Evolutionary conservation across 257 asterid species (phyloP), one percentile per base, ranked within the genome.

Genomic region (Dorcoceras hygrometricum): DNA sequence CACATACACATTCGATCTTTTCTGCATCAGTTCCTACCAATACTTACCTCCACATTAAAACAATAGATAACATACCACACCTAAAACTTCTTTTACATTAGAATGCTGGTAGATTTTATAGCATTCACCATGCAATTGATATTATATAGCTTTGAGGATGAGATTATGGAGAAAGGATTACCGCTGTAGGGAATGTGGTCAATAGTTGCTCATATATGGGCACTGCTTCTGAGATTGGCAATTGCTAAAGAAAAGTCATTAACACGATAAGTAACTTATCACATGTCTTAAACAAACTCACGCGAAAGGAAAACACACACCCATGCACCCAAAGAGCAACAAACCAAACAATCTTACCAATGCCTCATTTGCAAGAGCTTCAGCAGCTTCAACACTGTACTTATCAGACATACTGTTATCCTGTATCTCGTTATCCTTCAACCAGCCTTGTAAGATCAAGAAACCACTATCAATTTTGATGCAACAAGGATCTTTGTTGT

Each of bases 171-270:
- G 53, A 59, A 67, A 23, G 32, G 63, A 51, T 76, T 70, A 93
- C 99, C 79, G 96, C 82, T 50, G 97, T 90, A 19, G 99, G 99
- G 67, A 75, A 94, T 8, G 87, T 83, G 66, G 94, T 81, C 57
- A 94, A 71, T 61, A 94, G 97, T 63, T 85, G 89, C 76, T 94
- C 99, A 54, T 94, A 94, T 57, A 88, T 73, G 6, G 95, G 91
- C 74, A 80, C 83, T 53, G 97, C 95, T 39, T 85, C 95, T 3
- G 92, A 73, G 39, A 90, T 83, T 27, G 95, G 88, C 80, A 84
- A 57, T 23, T 83, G 89, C 99, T 94, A 83, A 65, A 70, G 19
- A 51, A 60, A 53, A 28, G 66, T 27, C 70, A 62, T 11, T 0
- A 57, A 25, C 14, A 51, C 46, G 32, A 32, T 20, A 46, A 65